phyloP scores from a whole-genome alignment of 495 filamentous ascomycete species.

The Neurospora cerealis region DNA sequence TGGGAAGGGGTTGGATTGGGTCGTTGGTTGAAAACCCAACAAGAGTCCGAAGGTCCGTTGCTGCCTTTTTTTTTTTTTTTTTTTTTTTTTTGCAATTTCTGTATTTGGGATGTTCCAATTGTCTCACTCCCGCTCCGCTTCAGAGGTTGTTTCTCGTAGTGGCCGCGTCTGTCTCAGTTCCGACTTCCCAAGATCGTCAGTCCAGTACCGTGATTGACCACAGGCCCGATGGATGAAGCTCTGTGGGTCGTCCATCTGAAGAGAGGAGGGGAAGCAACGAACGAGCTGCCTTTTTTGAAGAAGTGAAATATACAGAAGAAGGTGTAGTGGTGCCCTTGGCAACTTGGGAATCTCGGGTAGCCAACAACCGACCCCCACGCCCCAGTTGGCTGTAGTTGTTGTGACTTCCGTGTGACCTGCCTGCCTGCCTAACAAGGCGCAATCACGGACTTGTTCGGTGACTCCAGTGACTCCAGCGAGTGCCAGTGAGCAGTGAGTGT shows the following conservation, averaged over 20 bases:
- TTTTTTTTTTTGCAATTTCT: background rate
- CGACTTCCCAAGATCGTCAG: background rate
- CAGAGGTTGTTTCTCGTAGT: background rate
- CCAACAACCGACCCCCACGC: too few relatives aligned
- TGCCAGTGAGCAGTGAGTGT: background rate
- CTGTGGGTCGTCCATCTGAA: background rate
- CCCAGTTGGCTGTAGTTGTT: background rate
- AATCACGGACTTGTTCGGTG: background rate
- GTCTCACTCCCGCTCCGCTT: background rate
- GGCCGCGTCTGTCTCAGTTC: background rate
- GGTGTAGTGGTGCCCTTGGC: background rate
- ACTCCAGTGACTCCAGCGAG: background rate
- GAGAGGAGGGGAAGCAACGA: background rate
- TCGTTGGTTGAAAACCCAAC: background rate
- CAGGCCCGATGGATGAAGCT: background rate
- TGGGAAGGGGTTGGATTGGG: background rate
- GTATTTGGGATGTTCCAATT: background rate
- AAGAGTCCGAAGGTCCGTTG: background rate
- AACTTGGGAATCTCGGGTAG: background rate
- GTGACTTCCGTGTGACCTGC: background rate
- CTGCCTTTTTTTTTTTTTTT: background rate
- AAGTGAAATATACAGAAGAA: background rate
- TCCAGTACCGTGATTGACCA: background rate
- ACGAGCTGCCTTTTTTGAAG: background rate
- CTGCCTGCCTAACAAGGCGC: background rate